Conservation (phyloP, 1,139 yeast species). For the Saccharomyces hybrid region DNA sequence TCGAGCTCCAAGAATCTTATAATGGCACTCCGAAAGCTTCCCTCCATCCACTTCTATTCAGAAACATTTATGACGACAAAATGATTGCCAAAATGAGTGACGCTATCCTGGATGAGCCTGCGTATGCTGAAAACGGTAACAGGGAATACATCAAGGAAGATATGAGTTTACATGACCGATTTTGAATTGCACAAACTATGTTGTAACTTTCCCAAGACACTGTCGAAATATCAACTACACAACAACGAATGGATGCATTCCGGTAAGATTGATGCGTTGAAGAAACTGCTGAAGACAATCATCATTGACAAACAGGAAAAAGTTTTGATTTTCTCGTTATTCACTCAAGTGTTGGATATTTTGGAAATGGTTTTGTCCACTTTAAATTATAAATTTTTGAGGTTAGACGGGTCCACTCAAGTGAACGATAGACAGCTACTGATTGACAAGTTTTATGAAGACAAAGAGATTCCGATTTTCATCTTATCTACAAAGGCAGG, state of each 20-base stretch:
- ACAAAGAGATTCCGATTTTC: slow-evolving; percentile 74
- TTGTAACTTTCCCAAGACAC: slow-evolving; percentile 58
- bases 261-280: slow-evolving; percentile 63
- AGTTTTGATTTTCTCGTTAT: slow-evolving; percentile 76
- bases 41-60: slow-evolving; percentile 64
- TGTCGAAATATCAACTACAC: slow-evolving; percentile 47
- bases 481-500: slow-evolving; percentile 92
- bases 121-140: slow-evolving; percentile 65
- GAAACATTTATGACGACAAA: slow-evolving; percentile 51
- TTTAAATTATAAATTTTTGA: slow-evolving; percentile 61
- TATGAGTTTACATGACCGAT: slow-evolving; percentile 92
- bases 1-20: slow-evolving; percentile 46
- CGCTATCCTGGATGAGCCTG: slow-evolving; percentile 72
- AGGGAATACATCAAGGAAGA: slow-evolving; percentile 73
- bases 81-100: slow-evolving; percentile 59
- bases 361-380: slow-evolving; percentile 67
- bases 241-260: slow-evolving; percentile 59
- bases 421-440: slow-evolving; percentile 90
- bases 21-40: slow-evolving; percentile 72
- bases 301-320: slow-evolving; percentile 58
- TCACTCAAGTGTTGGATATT: slow-evolving; percentile 86
- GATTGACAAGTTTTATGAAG: slow-evolving; percentile 83
- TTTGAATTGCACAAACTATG: slow-evolving; percentile 76
- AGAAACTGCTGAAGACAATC: slow-evolving; percentile 51
- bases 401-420: slow-evolving; percentile 89